These are phyloP conservation scores for Aspergillus vadensis DNA, from an alignment of 2,329 filamentous ascomycete species.

Conservation along the genomic window DNA sequence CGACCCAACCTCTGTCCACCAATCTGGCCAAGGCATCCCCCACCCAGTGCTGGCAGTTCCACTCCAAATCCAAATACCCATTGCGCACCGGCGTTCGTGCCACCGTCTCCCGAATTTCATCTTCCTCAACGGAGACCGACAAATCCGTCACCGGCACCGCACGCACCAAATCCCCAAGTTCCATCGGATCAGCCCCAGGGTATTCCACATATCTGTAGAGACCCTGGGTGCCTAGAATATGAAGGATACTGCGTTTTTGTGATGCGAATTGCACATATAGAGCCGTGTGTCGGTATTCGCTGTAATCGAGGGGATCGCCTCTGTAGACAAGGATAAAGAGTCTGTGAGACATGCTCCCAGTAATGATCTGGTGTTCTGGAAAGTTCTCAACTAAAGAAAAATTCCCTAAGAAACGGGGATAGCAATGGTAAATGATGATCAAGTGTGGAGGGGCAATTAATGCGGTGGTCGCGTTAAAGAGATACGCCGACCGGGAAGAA, in stretches of 20 bases:
- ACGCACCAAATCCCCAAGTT: conserved; percentile 18
- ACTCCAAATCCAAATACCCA: conserved; percentile 26
- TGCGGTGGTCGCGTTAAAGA: no score
- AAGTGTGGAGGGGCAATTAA: no score
- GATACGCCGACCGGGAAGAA: no score
- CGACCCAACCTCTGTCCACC: conserved; percentile 26
- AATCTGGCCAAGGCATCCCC: conserved; percentile 30
- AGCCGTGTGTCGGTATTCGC: conserved; percentile 35
- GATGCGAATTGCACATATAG: conserved; percentile 27
- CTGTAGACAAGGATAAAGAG: conserved; percentile 30
- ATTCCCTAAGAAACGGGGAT: no score
- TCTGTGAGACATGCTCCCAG: conserved; percentile 23
- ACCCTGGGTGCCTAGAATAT: conserved; percentile 30
- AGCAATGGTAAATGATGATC: no score
- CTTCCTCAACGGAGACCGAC: conserved; percentile 19
- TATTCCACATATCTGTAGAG: conserved; percentile 28
- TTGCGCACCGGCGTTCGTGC: conserved; percentile 27
- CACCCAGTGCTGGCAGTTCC: conserved; percentile 39
- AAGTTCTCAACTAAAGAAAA: no score
- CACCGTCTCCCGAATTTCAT: conserved; percentile 23
- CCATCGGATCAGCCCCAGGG: conserved; percentile 15
- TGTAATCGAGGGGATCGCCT: conserved; percentile 33
- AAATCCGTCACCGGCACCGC: conserved; percentile 19
- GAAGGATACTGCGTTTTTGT: conserved; percentile 23
- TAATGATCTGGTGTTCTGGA: not conserved